Evolutionary conservation across 225 moss, liverwort and hornwort species (phyloP).

Genomic region (Polytrichum formosum): DNA sequence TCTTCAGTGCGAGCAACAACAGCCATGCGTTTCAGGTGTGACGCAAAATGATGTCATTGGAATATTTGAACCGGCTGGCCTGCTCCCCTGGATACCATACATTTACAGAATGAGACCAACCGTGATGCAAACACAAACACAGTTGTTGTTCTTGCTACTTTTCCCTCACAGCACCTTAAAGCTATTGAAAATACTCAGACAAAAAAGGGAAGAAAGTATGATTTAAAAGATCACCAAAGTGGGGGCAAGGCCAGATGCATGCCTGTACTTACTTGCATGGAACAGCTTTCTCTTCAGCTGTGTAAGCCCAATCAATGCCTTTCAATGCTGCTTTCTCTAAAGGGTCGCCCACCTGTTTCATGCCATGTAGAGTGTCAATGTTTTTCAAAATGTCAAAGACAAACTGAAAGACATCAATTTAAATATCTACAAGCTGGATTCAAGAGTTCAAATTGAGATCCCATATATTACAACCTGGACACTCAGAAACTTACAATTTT

Average conservation of each 20-base stretch:
- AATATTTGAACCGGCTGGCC: conserved; percentile 77
- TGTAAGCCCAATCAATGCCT: conserved; percentile 92
- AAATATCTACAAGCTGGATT: background rate
- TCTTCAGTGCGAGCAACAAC: conserved; percentile 76
- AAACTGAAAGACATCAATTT: background rate
- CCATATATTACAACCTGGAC: conserved; percentile 2
- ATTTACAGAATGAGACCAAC: background rate
- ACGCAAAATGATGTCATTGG: conserved; percentile 91
- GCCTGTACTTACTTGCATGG: conserved; percentile 58
- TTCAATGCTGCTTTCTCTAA: conserved; percentile 96
- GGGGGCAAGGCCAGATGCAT: conserved; percentile 8
- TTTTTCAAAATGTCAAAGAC: background rate
- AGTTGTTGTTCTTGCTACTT: too few relatives aligned
- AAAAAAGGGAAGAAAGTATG: background rate
- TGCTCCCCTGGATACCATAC: conserved; percentile 50
- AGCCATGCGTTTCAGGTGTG: conserved; percentile 95
- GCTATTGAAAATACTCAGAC: too few relatives aligned
- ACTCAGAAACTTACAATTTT: conserved; percentile 67
- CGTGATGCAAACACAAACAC: too few relatives aligned
- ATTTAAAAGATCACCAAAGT: conserved; percentile 1
- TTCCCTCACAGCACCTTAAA: too few relatives aligned
- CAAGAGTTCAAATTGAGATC: background rate
- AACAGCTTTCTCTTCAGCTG: conserved; percentile 77
- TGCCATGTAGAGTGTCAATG: background rate
- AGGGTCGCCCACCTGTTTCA: conserved; percentile 85